These are phyloP conservation scores for Kwoniella mangroviensis DNA, from an alignment of 768 basidiomycete genomes.

Conservation along the genomic window DNA sequence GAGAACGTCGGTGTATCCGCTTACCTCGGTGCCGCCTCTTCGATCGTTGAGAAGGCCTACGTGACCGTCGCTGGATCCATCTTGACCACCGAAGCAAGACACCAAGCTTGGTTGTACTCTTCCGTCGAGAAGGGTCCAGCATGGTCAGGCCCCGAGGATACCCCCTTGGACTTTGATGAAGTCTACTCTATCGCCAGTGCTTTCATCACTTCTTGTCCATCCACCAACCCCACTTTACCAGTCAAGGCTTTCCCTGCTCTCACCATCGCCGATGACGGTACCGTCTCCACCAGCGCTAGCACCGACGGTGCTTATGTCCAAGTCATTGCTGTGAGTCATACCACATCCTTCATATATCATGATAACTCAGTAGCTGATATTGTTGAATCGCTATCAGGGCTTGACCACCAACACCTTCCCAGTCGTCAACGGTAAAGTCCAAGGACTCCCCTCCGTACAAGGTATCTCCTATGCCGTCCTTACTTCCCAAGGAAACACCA, in stretches of 20 bases:
- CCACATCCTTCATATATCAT: neutral
- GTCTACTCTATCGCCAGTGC: conserved; percentile 62
- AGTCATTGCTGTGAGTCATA: conserved; percentile 60
- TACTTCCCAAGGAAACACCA: conserved; percentile 57
- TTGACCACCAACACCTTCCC: conserved; percentile 60
- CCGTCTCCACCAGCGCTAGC: conserved; percentile 48
- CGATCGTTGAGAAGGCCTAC: conserved; percentile 58
- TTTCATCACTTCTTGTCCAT: conserved; percentile 66
- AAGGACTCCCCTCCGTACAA: conserved; percentile 45
- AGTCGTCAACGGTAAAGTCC: conserved; percentile 54
- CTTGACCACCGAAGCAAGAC: conserved; percentile 68
- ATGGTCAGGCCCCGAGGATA: conserved; percentile 70
- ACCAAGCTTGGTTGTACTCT: conserved; percentile 68
- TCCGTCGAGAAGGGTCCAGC: conserved; percentile 62
- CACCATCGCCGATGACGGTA: conserved; percentile 43
- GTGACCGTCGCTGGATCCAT: conserved; percentile 67
- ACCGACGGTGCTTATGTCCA: conserved; percentile 59
- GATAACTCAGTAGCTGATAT: neutral
- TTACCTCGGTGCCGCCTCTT: conserved; percentile 66
- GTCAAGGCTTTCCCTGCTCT: conserved; percentile 66
- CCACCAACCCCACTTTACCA: conserved; percentile 63
- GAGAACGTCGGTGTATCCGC: conserved; percentile 67
- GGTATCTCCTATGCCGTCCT: conserved; percentile 66
- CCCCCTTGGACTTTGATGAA: conserved; percentile 59
- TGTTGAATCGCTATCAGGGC: conserved; percentile 53